Evolutionary conservation across 192 early-diverging fungal genomes (phyloP), one percentile per base, ranked within the genome.

Genomic region (Coemansia sp.): DNA sequence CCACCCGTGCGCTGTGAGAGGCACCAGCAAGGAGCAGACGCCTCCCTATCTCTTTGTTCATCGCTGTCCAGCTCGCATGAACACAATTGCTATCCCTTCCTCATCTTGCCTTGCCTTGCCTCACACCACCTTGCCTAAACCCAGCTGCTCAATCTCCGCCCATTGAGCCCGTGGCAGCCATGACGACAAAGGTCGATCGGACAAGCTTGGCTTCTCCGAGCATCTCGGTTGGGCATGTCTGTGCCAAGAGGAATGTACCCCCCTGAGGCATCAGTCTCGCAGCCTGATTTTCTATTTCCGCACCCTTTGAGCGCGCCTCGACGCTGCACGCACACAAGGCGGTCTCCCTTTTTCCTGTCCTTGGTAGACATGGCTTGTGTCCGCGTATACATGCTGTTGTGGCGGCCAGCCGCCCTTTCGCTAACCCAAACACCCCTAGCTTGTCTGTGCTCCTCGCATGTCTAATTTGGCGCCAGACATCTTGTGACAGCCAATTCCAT

Each of bases 341-440:
- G 54, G 54, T 31, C 54, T 15, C 42, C 27, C 3, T 24, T 15
- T 54, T 31, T 16, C 3, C 10, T 57, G 54, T 29, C 29, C 54
- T 7, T 57, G 54, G 54, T 57, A 57, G 54, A 57, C 54, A 57
- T n/a, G 54, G 54, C 15, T 31, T 31, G 54, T 57, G 54, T 57
- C 54, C 15, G 29, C 12, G 27, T 51, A 22, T 31, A 12, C 54
- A 57, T 57, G 54, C 24, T 4, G 54, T 13, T 29, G 12, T 57
- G 54, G 54, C 15, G 24, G 54, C 54, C 20, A 22, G n/a, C 49
- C 20, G 54, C 54, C 31, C 54, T 5, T 9, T 13, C 24, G 29
- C 54, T 15, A 27, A 13, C 54, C 5, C 54, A 31, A 47, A 15
- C 51, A 13, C 27, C 27, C 12, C 13, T 20, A 51, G n/a, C 47